phyloP scores from a whole-genome alignment of 2,329 filamentous ascomycete species.

The Penicillium fuscoglaucum region DNA sequence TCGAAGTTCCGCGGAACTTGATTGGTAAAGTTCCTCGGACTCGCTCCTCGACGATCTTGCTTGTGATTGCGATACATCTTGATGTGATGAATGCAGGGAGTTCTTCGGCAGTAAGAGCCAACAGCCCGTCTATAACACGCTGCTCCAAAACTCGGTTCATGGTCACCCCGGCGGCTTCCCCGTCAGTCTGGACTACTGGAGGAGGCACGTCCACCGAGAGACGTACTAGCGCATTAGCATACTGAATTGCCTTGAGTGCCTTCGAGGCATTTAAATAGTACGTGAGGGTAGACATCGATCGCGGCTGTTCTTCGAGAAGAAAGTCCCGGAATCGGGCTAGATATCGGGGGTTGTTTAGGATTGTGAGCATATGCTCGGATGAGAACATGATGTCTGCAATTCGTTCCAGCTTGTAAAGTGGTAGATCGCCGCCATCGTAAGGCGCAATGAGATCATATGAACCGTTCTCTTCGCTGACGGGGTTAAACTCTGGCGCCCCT shows the following conservation, averaged over 20 bases:
- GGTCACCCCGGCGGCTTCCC: conserved; percentile 52
- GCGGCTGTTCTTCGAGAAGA: conserved; percentile 58
- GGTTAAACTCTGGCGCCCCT: conserved; percentile 29
- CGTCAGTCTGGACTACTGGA: conserved; percentile 57
- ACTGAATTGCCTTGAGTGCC: conserved; percentile 68
- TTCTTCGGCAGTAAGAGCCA: conserved; percentile 65
- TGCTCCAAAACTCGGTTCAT: conserved; percentile 61
- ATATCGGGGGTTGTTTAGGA: conserved; percentile 64
- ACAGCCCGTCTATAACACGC: conserved; percentile 65
- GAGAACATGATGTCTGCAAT: conserved; percentile 67
- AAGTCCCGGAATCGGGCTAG: conserved; percentile 68
- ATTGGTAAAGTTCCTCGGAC: conserved; percentile 67
- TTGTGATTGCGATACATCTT: conserved; percentile 68
- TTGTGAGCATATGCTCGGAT: conserved; percentile 61
- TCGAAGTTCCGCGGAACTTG: conserved; percentile 66
- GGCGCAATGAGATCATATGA: conserved; percentile 41
- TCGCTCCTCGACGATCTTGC: conserved; percentile 64
- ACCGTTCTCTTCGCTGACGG: conserved; percentile 33
- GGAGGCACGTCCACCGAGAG: conserved; percentile 56
- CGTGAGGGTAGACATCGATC: conserved; percentile 64
- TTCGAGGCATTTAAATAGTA: conserved; percentile 74
- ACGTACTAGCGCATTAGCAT: conserved; percentile 67
- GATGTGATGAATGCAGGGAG: conserved; percentile 71
- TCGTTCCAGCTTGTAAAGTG: conserved; percentile 58
- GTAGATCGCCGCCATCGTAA: conserved; percentile 27